A percentile compares a stretch with the other conserved stretches of the same genome.
Evolutionary conservation across 371 early-diverging fungal species (phyloP).

Genomic region (Mucor plumbeus): DNA sequence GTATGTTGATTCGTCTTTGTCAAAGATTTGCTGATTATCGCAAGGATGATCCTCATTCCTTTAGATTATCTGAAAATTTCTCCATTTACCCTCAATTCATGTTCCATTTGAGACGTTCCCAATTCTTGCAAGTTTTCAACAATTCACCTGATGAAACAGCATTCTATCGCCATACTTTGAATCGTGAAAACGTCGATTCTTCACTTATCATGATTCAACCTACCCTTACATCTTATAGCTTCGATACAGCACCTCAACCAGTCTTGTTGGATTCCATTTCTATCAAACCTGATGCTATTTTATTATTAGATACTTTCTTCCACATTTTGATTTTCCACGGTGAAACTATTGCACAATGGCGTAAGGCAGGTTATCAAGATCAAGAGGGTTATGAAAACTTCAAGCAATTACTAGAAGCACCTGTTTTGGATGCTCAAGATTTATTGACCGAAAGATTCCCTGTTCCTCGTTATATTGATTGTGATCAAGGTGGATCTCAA

Average conservation of each 20-base stretch:
- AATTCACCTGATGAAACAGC: conserved; percentile 99
- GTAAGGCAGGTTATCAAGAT: conserved; percentile 54
- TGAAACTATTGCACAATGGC: conserved; percentile 73
- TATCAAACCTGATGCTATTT: conserved; percentile 93
- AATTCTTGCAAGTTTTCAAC: conserved; percentile 99
- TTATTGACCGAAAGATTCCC: conserved; percentile 96
- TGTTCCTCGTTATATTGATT: conserved; percentile 97
- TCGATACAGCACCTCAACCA: conserved; percentile 90
- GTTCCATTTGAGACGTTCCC: conserved; percentile 98
- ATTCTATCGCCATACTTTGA: conserved; percentile 92
- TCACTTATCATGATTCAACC: conserved; percentile 99
- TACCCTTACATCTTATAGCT: conserved; percentile 92
- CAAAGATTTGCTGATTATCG: conserved; percentile 97
- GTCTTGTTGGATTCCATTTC: conserved; percentile 98
- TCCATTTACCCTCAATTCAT: conserved; percentile 99
- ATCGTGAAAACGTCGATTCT: conserved; percentile 94
- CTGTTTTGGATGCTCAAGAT: conserved; percentile 89
- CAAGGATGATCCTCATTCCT: conserved; percentile 94
- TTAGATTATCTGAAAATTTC: conserved; percentile 95
- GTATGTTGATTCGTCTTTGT: conserved; percentile 98
- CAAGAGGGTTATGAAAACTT: conserved; percentile 76
- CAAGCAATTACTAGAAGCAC: conserved; percentile 90
- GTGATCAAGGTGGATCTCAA: conserved; percentile 98
- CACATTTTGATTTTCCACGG: conserved; percentile 58
- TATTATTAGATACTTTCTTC: conserved; percentile 96